These are phyloP conservation scores for Sphaerostilbella broomeana DNA, from an alignment of 2,329 filamentous ascomycete genomes.

Conservation along the genomic window DNA sequence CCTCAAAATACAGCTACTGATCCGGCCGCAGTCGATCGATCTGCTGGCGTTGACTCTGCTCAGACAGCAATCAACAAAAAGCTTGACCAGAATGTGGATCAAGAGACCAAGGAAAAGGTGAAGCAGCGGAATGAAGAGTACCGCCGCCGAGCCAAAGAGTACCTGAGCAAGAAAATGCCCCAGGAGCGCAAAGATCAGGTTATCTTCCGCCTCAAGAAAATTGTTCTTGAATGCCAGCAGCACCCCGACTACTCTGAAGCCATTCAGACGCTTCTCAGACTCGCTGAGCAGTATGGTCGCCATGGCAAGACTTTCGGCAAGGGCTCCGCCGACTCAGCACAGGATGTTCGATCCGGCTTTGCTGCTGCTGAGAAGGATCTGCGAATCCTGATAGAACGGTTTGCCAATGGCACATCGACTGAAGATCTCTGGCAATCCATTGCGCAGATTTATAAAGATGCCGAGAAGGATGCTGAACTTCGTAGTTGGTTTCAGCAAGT, in stretches of 20 bases:
- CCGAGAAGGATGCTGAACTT: conserved; percentile 79
- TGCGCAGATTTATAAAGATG: conserved; percentile 77
- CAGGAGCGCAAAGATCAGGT: conserved; percentile 88
- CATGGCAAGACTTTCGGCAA: conserved; percentile 62
- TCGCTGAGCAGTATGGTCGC: conserved; percentile 78
- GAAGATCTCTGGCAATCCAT: conserved; percentile 82
- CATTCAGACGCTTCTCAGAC: conserved; percentile 75
- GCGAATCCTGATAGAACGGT: conserved; percentile 83
- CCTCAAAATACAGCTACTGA: conserved; percentile 41
- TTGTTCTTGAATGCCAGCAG: conserved; percentile 92
- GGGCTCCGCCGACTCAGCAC: conserved; percentile 60
- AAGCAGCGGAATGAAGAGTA: conserved; percentile 39
- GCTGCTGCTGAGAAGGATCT: conserved; percentile 66
- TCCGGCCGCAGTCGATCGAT: conserved; percentile 44
- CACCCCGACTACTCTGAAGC: conserved; percentile 90
- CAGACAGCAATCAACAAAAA: conserved; percentile 47
- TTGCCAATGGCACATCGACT: conserved; percentile 87
- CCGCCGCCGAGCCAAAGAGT: conserved; percentile 55
- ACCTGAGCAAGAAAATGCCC: conserved; percentile 80
- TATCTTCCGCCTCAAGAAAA: conserved; percentile 91
- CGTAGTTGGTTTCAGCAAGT: conserved; percentile 82
- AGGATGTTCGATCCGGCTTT: conserved; percentile 65
- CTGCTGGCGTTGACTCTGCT: conserved; percentile 27
- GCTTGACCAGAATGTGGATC: conserved; percentile 55
- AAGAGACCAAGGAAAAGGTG: conserved; percentile 52